phyloP scores from a whole-genome alignment of 2,329 filamentous ascomycete species.

The Alternaria sp. region DNA sequence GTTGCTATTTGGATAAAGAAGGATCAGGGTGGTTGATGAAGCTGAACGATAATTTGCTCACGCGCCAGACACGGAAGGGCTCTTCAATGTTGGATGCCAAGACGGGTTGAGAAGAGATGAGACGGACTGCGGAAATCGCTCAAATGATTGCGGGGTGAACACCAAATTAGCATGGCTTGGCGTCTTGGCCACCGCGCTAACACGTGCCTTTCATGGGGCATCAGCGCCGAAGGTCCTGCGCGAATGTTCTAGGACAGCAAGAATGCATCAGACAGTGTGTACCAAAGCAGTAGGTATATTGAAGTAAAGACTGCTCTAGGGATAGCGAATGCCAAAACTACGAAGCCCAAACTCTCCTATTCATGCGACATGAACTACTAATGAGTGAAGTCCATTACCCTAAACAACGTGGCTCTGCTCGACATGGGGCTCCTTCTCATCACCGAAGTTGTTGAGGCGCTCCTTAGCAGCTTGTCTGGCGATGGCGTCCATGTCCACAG shows the following conservation, averaged over 20 bases:
- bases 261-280: neutral
- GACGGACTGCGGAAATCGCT: neutral
- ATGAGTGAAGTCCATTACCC: neutral
- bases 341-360: neutral
- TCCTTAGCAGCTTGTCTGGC: constrained; percentile 26
- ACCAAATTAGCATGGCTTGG: neutral
- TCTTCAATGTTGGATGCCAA: neutral
- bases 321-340: neutral
- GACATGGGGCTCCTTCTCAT: constrained; percentile 24
- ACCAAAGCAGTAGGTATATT: neutral
- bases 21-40: neutral
- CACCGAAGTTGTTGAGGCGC: constrained; percentile 15
- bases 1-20: neutral
- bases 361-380: neutral
- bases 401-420: constrained; percentile 3
- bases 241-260: neutral
- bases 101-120: neutral
- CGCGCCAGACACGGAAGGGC: neutral
- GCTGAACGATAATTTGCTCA: neutral
- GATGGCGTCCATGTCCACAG: constrained; percentile 30
- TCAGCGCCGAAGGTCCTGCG: neutral
- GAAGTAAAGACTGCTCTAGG: neutral
- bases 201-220: neutral
- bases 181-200: neutral
- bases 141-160: neutral